Percentiles rank a stretch among this genome's conserved stretches.
phyloP scores from a whole-genome alignment of 345 rosid genomes.

The Gossypium bickii region DNA sequence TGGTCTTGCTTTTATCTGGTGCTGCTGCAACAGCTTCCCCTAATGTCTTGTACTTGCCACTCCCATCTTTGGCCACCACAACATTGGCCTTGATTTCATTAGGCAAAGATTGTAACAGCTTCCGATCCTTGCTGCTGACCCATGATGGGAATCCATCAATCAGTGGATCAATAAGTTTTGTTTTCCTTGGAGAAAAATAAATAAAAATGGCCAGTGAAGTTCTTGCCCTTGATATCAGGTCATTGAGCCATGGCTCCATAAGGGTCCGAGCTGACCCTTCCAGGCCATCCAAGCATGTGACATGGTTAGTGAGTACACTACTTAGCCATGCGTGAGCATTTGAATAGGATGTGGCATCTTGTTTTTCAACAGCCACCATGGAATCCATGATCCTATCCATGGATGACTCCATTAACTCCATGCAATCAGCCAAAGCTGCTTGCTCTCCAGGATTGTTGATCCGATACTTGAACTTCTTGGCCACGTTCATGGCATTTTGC shows the following conservation, averaged over 20 bases:
- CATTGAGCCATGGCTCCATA: conserved; percentile 37
- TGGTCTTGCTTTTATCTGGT: conserved; percentile 44
- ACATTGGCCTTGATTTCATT: conserved; percentile 49
- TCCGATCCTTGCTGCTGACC: conserved; percentile 52
- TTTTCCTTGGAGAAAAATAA: conserved; percentile 22
- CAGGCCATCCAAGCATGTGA: conserved; percentile 69
- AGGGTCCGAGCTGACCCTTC: conserved; percentile 24
- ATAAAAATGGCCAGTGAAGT: conserved; percentile 54
- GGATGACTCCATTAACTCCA: conserved; percentile 57
- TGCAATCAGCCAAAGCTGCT: conserved; percentile 43
- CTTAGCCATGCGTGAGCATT: conserved; percentile 79
- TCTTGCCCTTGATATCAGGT: conserved; percentile 53
- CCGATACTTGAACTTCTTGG: conserved; percentile 15
- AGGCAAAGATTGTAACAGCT: conserved; percentile 32
- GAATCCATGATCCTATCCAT: conserved; percentile 44
- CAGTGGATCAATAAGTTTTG: conserved; percentile 5
- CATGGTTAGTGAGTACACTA: conserved; percentile 66
- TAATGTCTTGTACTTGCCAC: conserved; percentile 71
- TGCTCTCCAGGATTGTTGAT: conserved; percentile 38
- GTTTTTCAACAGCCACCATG: conserved; percentile 38
- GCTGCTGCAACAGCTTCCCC: conserved; percentile 60
- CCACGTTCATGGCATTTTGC: conserved; percentile 17
- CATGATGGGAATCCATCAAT: conserved; percentile 46
- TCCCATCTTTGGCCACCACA: conserved; percentile 71
- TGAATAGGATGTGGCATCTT: conserved; percentile 26